phyloP scores from a whole-genome alignment of 2,329 filamentous ascomycete genomes.

The Alternaria sp. region DNA sequence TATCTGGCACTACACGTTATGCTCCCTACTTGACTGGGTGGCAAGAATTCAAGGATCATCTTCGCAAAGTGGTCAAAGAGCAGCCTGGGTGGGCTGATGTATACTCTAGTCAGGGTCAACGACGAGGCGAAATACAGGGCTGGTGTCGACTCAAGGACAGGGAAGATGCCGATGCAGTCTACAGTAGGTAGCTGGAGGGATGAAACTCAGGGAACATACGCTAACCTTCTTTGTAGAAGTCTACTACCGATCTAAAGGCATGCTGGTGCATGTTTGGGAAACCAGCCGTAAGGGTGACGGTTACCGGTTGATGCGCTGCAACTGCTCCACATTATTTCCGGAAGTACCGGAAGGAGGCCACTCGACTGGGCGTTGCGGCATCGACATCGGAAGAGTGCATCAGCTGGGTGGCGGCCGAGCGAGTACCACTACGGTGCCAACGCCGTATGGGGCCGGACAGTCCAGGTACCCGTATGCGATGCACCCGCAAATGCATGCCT shows the following conservation, averaged over 20 bases:
- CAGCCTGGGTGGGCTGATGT: conserved; percentile 52
- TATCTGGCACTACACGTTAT: conserved; percentile 34
- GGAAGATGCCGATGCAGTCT: conserved; percentile 46
- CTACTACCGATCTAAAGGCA: conserved; percentile 32
- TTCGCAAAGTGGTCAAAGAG: conserved; percentile 43
- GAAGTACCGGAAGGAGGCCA: conserved; percentile 36
- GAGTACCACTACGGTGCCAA: conserved; percentile 12
- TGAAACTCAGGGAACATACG: conserved; percentile 4
- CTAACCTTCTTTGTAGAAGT: conserved; percentile 22
- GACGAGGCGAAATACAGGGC: conserved; percentile 43
- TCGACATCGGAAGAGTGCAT: conserved; percentile 40
- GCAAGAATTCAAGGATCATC: conserved; percentile 51
- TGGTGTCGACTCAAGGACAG: conserved; percentile 48
- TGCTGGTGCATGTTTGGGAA: conserved; percentile 46
- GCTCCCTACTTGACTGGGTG: conserved; percentile 43
- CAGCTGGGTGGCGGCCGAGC: conserved; percentile 21
- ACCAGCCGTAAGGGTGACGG: conserved; percentile 38
- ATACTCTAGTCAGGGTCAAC: conserved; percentile 32
- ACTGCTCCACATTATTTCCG: conserved; percentile 41
- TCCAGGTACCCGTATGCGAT: conserved; percentile 33
- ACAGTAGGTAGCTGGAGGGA: conserved; percentile 31
- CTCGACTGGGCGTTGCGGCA: conserved; percentile 40
- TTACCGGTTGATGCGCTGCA: conserved; percentile 45
- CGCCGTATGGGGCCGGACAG: conserved; percentile 29
- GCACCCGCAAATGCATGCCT: conserved; percentile 33